These are phyloP conservation scores for Penicillium paradoxum DNA, from an alignment of 495 filamentous ascomycete species.

Conservation along the genomic window DNA sequence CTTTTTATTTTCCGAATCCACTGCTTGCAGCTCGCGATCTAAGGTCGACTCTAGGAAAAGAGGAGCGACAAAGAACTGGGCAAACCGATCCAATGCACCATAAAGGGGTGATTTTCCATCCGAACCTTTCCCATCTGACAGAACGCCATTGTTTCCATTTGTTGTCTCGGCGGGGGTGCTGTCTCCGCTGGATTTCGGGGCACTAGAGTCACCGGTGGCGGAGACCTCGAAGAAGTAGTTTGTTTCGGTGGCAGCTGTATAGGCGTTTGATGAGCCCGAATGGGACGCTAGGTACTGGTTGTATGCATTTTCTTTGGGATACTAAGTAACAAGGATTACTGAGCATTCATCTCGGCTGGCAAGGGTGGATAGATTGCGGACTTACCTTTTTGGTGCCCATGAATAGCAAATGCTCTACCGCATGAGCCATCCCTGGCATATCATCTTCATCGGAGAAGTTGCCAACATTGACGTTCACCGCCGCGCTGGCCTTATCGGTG, in stretches of 20 bases:
- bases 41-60: conserved; percentile 86
- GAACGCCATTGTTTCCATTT: conserved; percentile 28
- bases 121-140: conserved; percentile 6
- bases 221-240: conserved; percentile 98
- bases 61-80: conserved; percentile 93
- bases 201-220: conserved; percentile 55
- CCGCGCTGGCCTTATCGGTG: conserved; percentile 94
- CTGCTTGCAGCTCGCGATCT: conserved; percentile 85
- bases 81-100: conserved; percentile 90
- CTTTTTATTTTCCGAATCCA: conserved; percentile 99
- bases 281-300: conserved; percentile 85
- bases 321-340: conserved; percentile 42
- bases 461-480: conserved; percentile 92
- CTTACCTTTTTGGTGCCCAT: conserved; percentile 95
- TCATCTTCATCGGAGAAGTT: conserved; percentile 88
- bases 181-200: conserved; percentile 26
- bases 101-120: conserved; percentile 61
- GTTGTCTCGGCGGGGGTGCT: conserved; percentile 25
- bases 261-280: conserved; percentile 91
- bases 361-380: not conserved
- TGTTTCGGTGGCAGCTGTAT: conserved; percentile 87
- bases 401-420: conserved; percentile 89
- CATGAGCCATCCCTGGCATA: conserved; percentile 92
- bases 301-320: conserved; percentile 94
- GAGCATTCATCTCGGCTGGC: conserved; percentile 5